Evolutionary conservation across 2,329 filamentous ascomycete genomes (phyloP).

Genomic region (Colletotrichum echinochloae): DNA sequence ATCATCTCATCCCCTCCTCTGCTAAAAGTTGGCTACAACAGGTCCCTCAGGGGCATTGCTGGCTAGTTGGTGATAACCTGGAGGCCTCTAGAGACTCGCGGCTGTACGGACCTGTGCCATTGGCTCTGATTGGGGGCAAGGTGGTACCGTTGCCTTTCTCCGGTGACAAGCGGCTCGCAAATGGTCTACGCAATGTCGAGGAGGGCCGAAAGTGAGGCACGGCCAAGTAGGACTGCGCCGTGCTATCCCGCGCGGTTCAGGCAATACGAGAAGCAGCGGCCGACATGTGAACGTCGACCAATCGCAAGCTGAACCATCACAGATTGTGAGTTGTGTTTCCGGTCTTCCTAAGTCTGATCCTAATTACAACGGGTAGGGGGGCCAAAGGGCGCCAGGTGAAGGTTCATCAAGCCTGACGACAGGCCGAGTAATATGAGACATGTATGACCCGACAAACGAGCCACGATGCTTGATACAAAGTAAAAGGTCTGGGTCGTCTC

Average conservation of each 20-base stretch:
- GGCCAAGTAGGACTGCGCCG: background rate
- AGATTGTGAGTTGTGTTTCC: slow-evolving; percentile 18
- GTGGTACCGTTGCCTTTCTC: slow-evolving; percentile 71
- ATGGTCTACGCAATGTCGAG: slow-evolving; percentile 53
- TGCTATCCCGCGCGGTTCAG: background rate
- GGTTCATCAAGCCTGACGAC: slow-evolving; percentile 34
- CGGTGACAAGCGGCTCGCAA: slow-evolving; percentile 64
- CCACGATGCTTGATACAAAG: slow-evolving; percentile 45
- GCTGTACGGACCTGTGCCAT: slow-evolving; percentile 84
- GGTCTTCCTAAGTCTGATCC: slow-evolving; percentile 41
- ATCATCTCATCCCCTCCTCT: background rate
- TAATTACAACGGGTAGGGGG: slow-evolving; percentile 40
- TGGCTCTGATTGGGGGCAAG: slow-evolving; percentile 87
- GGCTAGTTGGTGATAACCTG: slow-evolving; percentile 90
- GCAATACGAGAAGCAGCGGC: background rate
- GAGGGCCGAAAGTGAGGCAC: slow-evolving; percentile 1
- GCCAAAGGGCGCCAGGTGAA: slow-evolving; percentile 30
- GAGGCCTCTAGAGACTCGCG: slow-evolving; percentile 87
- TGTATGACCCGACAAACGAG: slow-evolving; percentile 34
- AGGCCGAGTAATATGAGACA: slow-evolving; percentile 34
- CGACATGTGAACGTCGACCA: background rate
- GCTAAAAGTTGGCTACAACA: slow-evolving; percentile 51
- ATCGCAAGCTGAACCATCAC: slow-evolving; percentile 18
- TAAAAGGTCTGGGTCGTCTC: slow-evolving; percentile 40
- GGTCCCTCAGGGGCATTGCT: slow-evolving; percentile 93